These are phyloP conservation scores for Vachellia collinsii DNA, from an alignment of 306 rosid species.

Conservation along the genomic window DNA sequence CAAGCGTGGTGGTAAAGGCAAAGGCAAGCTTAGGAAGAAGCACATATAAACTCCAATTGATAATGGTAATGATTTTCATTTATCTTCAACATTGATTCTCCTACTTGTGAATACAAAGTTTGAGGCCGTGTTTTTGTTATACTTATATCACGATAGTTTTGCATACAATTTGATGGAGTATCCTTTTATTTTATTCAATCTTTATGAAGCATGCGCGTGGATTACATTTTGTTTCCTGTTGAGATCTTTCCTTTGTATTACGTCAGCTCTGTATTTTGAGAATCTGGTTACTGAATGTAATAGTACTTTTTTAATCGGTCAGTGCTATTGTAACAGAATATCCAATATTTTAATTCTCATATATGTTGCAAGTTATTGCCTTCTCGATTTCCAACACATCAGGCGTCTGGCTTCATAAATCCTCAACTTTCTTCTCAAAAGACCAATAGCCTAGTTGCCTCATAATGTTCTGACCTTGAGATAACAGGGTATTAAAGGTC, in stretches of 20 bases:
- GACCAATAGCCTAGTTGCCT: background rate
- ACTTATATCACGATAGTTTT: too few relatives aligned
- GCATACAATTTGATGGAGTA: background rate
- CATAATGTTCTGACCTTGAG: background rate
- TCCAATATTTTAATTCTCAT: slow-evolving; percentile 1
- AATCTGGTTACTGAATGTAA: background rate
- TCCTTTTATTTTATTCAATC: too few relatives aligned
- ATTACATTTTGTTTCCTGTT: background rate
- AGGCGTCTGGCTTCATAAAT: background rate
- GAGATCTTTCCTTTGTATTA: slow-evolving; percentile 3
- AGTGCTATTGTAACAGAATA: background rate
- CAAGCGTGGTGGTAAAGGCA: slow-evolving; percentile 53
- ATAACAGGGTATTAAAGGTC: background rate
- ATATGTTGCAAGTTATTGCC: background rate
- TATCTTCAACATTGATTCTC: background rate
- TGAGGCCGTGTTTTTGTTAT: too few relatives aligned
- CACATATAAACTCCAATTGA: slow-evolving; percentile 55
- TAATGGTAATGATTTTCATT: slow-evolving; percentile 34
- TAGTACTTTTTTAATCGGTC: slow-evolving; percentile 2
- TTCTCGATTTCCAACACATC: background rate
- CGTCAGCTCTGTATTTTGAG: background rate
- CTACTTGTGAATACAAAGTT: too few relatives aligned
- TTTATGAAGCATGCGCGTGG: background rate
- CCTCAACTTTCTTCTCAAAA: background rate
- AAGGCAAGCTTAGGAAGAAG: slow-evolving; percentile 56